These are phyloP conservation scores for Ogataea allantospora DNA, from an alignment of 805 yeast species.

Conservation along the genomic window DNA sequence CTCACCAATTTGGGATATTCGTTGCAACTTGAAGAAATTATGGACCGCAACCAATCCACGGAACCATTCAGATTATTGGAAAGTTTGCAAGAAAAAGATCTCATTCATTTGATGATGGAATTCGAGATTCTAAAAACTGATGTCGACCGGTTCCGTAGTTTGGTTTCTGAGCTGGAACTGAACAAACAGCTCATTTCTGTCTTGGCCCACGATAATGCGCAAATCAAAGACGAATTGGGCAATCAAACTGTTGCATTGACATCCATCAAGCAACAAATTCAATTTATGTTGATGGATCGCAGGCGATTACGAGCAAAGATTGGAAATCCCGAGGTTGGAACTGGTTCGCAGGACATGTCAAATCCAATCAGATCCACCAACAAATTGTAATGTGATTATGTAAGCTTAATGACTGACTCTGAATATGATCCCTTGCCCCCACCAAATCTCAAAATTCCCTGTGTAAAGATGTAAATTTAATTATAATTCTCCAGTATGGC, in stretches of 20 bases:
- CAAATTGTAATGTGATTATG: slow-evolving; percentile 16
- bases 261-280: slow-evolving; percentile 50
- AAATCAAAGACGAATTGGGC: slow-evolving; percentile 47
- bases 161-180: slow-evolving; percentile 26
- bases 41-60: slow-evolving; percentile 19
- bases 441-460: not conserved
- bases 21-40: slow-evolving; percentile 46
- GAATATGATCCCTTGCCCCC: no score
- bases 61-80: slow-evolving; percentile 15
- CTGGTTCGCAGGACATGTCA: slow-evolving; percentile 12
- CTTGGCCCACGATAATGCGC: slow-evolving; percentile 25
- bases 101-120: slow-evolving; percentile 37
- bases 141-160: slow-evolving; percentile 33
- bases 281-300: slow-evolving; percentile 44
- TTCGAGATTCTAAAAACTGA: slow-evolving; percentile 43
- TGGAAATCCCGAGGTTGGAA: slow-evolving; percentile 9
- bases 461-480: not conserved
- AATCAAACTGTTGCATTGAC: slow-evolving; percentile 43
- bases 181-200: slow-evolving; percentile 25
- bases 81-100: slow-evolving; percentile 26
- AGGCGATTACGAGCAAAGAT: slow-evolving; percentile 28
- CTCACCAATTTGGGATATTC: slow-evolving; percentile 49
- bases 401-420: no score
- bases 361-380: slow-evolving; percentile 14
- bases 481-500: not conserved